Evolutionary conservation across 306 rosid species (phyloP).

Genomic region (Cercis canadensis): DNA sequence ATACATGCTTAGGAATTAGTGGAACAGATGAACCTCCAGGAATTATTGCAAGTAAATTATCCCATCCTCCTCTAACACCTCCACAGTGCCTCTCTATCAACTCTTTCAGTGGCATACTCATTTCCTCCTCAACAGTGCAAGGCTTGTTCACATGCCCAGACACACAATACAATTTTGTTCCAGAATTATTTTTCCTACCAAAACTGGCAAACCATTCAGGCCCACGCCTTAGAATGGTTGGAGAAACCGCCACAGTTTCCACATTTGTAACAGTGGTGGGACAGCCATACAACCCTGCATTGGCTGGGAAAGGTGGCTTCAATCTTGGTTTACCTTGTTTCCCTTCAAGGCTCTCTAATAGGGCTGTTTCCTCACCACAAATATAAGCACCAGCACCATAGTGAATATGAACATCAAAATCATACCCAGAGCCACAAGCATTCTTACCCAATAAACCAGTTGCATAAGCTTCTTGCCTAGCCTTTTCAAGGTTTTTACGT

Average conservation of each 20-base stretch:
- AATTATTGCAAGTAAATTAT: constrained; percentile 88
- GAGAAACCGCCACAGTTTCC: constrained; percentile 98
- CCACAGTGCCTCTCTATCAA: constrained; percentile 99
- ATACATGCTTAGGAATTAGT: constrained; percentile 79
- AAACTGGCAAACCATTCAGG: constrained; percentile 99
- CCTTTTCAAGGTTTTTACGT: constrained; percentile 81
- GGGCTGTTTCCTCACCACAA: constrained; percentile 99
- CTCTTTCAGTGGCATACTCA: constrained; percentile 96
- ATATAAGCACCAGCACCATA: constrained; percentile 99
- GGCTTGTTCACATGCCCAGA: constrained; percentile 99
- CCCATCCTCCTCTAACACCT: constrained; percentile 99
- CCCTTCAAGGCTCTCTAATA: constrained; percentile 98
- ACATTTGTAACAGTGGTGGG: constrained; percentile 98
- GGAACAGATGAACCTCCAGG: constrained; percentile 99
- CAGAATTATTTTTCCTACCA: constrained; percentile 97
- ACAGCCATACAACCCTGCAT: constrained; percentile 97
- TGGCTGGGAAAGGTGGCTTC: constrained; percentile 99
- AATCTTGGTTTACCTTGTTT: constrained; percentile 98
- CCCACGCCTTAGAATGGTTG: constrained; percentile 95
- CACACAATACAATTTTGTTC: constrained; percentile 87
- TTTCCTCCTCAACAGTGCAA: constrained; percentile 98
- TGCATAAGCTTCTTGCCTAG: constrained; percentile 89
- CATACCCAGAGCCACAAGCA: constrained; percentile 98
- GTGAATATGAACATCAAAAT: constrained; percentile 96
- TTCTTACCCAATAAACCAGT: constrained; percentile 94